phyloP scores from a whole-genome alignment of 2,329 filamentous ascomycete genomes.

The Penicillium italicum region DNA sequence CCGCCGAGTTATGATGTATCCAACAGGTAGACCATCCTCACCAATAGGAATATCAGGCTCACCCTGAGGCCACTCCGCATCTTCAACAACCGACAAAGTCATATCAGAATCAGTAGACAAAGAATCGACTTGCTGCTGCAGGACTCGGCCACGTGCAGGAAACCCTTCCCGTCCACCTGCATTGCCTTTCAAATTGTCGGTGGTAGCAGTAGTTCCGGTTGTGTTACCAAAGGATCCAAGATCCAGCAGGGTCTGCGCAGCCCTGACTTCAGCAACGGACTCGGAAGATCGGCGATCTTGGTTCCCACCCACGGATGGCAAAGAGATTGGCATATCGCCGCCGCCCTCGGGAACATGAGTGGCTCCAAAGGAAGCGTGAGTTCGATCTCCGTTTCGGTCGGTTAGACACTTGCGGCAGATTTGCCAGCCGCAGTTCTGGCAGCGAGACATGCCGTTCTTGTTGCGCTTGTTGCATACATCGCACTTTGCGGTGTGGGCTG shows the following conservation, averaged over 20 bases:
- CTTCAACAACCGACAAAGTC: background rate
- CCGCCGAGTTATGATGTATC: conserved; percentile 6
- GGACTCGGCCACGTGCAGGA: background rate
- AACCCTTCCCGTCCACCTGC: background rate
- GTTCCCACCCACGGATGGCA: background rate
- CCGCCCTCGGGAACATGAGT: conserved; percentile 2
- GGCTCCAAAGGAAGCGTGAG: conserved; percentile 5
- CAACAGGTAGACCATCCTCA: conserved; percentile 1
- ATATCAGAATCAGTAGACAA: background rate
- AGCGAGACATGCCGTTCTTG: conserved; percentile 14
- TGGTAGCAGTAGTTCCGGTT: background rate
- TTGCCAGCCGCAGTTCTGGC: conserved; percentile 15
- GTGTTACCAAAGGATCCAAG: background rate
- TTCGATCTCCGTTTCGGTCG: conserved; percentile 6
- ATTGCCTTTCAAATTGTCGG: background rate
- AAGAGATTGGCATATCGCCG: background rate
- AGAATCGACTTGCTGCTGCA: background rate
- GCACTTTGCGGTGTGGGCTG: conserved; percentile 17
- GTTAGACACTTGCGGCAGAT: conserved; percentile 10
- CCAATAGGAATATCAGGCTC: background rate
- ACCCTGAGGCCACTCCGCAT: background rate
- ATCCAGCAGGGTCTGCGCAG: background rate
- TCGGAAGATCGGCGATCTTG: background rate
- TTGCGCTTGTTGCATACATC: conserved; percentile 15
- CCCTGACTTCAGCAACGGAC: background rate